Evolutionary conservation across 1,284 basidiomycete genomes (phyloP).

Genomic region (Hemileia vastatrix): DNA sequence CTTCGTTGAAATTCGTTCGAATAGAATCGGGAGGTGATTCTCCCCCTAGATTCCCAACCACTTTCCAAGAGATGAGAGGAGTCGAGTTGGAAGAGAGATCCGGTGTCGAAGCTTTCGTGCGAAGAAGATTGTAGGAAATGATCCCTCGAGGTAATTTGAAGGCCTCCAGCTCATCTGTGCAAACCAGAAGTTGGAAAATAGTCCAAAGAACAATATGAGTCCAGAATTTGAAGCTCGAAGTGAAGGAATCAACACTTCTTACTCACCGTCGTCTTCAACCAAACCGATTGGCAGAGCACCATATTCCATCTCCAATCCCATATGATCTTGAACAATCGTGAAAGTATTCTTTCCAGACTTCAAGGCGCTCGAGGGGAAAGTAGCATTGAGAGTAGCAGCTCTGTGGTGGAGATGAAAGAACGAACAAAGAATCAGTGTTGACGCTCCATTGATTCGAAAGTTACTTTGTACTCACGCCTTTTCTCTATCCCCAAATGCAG

Average conservation of each 20-base stretch:
- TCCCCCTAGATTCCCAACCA: constrained; percentile 69
- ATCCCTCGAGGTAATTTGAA: constrained; percentile 64
- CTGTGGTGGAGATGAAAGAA: constrained; percentile 50
- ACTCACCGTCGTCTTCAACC: no score
- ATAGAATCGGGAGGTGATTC: constrained; percentile 64
- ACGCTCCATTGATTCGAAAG: not conserved
- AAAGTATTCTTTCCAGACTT: constrained; percentile 55
- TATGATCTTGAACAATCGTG: constrained; percentile 66
- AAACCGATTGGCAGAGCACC: no score
- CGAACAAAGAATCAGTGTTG: not conserved
- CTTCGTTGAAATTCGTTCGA: constrained; percentile 64
- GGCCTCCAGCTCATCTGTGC: constrained; percentile 45
- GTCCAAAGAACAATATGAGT: constrained; percentile 34
- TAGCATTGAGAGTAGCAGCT: no score
- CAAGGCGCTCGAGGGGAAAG: constrained; percentile 55
- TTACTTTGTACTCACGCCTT: constrained; percentile 41
- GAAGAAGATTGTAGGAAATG: constrained; percentile 59
- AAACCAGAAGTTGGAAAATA: no score
- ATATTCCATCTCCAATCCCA: constrained; percentile 69
- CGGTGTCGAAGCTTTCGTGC: no score
- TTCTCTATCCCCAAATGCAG: constrained; percentile 58
- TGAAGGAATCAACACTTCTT: constrained; percentile 32
- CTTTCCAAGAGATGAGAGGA: constrained; percentile 63
- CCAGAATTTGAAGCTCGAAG: not conserved
- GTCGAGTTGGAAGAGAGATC: not conserved